Evolutionary conservation across 768 basidiomycete species (phyloP), one percentile per base, ranked within the genome.

Genomic region (Lactarius akahatsu): DNA sequence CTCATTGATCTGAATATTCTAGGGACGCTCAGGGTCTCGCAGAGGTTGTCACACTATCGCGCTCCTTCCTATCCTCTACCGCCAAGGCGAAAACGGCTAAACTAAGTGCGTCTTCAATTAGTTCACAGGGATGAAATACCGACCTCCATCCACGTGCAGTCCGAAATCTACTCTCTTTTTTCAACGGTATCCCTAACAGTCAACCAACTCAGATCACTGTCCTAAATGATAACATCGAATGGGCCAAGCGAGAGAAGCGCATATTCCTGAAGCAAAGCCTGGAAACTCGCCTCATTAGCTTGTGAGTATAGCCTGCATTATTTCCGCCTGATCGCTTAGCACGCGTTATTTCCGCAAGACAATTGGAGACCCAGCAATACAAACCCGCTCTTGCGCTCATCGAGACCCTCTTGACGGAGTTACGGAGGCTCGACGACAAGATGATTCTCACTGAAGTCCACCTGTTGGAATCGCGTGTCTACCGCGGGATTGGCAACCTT

Each of bases 51-150:
- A 90, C 87, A 0, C 81, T 89, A 32, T 94, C 92, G 0, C 81
- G 94, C 0, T 73, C 76, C 13, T 94, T 96, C 80, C 92, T 96
- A 85, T 88, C 92, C 0, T 90, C 90, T n/a, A 92, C 94, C 0
- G 96, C 96, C 18, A 98, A 98, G 77, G 96, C 95, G 1, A 97
- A 98, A 78, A 97, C 96, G 0, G 95, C 95, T 3, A 96, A 96
- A 79, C 86, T 98, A 69, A 96, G 94, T 94, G 68, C 32, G 66
- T 47, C 36, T 4, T 11, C 57, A 28, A 20, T 59, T 32, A 28
- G 4, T 57, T 30, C 1, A 57, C 8, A 28, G 15, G 38, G 59
- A 18, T 56, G n/a, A n/a, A 58, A 41, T 55, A 23, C 64, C 70
- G 30, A 61, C 34, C 23, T 40, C 52, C 28, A 1, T 57, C 34